These are phyloP conservation scores for Wickerhamiella vanderwaltii DNA, from an alignment of 805 yeast species.

Conservation along the genomic window DNA sequence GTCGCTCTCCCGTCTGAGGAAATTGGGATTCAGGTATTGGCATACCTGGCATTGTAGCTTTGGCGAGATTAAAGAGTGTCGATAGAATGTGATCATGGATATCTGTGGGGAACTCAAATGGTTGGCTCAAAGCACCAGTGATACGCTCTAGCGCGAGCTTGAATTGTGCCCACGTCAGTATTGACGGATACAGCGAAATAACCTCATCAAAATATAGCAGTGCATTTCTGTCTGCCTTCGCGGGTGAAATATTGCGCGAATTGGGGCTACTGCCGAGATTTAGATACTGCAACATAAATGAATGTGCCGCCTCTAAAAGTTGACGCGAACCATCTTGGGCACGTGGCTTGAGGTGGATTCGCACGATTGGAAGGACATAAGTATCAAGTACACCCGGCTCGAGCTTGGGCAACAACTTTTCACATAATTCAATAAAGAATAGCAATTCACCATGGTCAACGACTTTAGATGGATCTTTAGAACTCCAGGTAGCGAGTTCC, in stretches of 20 bases:
- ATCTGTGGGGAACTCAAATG: conserved; percentile 20
- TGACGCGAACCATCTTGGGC: conserved; percentile 16
- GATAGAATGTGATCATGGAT: conserved; percentile 31
- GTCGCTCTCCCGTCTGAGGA: conserved; percentile 19
- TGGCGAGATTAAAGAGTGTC: conserved; percentile 30
- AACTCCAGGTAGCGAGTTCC: conserved; percentile 6
- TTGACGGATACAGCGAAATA: conserved; percentile 43
- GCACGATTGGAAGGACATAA: conserved; percentile 14
- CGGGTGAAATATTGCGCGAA: conserved; percentile 19
- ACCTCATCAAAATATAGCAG: conserved; percentile 37
- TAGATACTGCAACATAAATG: conserved; percentile 37
- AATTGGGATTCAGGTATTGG: conserved; percentile 26
- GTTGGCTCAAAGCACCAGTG: conserved; percentile 35
- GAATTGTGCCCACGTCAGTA: conserved; percentile 43
- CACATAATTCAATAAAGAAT: conserved; percentile 16
- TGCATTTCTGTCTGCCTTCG: conserved; percentile 21
- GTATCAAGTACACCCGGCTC: conserved; percentile 8
- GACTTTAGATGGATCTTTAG: neutral
- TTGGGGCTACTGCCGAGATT: conserved; percentile 17
- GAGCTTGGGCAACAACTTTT: conserved; percentile 17
- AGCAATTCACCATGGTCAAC: conserved; percentile 16
- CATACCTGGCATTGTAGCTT: conserved; percentile 27
- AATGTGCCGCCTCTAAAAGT: conserved; percentile 51
- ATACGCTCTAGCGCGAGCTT: conserved; percentile 46
- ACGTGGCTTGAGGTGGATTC: conserved; percentile 12